Conservation (phyloP, 1,284 basidiomycete genomes). For the Puccinia hordei region DNA sequence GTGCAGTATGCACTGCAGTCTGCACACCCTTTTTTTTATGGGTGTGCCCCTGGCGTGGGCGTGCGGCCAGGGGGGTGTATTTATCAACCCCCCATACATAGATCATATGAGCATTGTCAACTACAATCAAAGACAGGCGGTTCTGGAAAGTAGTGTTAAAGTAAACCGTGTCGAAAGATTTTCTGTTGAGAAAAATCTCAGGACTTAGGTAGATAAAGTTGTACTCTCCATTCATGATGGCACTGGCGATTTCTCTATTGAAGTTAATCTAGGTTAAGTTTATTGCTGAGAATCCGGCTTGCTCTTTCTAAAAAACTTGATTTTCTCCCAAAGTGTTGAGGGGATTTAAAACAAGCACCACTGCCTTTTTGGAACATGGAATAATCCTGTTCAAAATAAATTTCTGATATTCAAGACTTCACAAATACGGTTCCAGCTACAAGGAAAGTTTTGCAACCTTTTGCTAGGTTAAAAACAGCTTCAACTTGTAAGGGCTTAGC, state of each 20-base stretch:
- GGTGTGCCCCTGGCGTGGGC: too few species aligned
- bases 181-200: conserved; percentile 10
- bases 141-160: too few species aligned
- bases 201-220: conserved; percentile 12
- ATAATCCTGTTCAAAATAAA: background rate
- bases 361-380: background rate
- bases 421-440: background rate
- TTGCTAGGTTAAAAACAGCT: background rate
- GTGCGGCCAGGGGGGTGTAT: too few species aligned
- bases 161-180: background rate
- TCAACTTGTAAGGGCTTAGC: background rate
- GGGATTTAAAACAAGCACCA: too few species aligned
- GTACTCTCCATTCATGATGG: background rate
- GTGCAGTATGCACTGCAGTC: too few species aligned
- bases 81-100: too few species aligned
- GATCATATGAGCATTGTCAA: too few species aligned
- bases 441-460: background rate
- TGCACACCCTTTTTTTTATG: too few species aligned
- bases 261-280: background rate
- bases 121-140: too few species aligned
- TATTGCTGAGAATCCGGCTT: background rate
- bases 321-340: too few species aligned
- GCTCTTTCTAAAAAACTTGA: background rate
- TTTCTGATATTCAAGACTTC: background rate
- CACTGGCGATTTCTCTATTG: background rate